Evolutionary conservation across 352 stramenopile genomes (phyloP).

Genomic region (Phytophthora hibernalis): DNA sequence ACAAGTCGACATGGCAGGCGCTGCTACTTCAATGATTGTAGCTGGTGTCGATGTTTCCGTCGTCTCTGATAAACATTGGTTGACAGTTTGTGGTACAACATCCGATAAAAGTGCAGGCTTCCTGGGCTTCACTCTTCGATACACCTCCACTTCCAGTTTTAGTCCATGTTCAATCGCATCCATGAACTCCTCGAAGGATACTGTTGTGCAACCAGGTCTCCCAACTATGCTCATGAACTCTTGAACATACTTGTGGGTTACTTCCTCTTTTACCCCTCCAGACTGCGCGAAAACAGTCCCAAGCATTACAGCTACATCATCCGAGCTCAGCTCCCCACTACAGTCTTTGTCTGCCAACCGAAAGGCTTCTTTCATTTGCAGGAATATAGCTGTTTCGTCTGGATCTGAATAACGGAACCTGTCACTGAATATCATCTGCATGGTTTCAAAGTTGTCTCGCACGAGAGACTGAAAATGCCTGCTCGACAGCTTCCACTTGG

Average conservation of each 20-base stretch:
- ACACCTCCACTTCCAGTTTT: slow-evolving; percentile 76
- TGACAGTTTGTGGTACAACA: background rate
- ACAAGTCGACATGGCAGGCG: background rate
- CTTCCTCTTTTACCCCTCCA: slow-evolving; percentile 64
- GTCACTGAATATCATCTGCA: slow-evolving; percentile 75
- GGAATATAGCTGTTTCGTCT: slow-evolving; percentile 78
- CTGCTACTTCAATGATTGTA: background rate
- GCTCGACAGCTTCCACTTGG: slow-evolving; percentile 62
- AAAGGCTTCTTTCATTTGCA: slow-evolving; percentile 88
- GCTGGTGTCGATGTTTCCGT: background rate
- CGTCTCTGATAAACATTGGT: background rate
- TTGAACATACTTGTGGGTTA: slow-evolving; percentile 72
- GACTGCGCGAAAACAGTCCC: slow-evolving; percentile 75
- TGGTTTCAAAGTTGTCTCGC: slow-evolving; percentile 74
- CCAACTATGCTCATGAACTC: slow-evolving; percentile 85
- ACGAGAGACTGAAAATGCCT: slow-evolving; percentile 59
- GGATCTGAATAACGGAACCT: slow-evolving; percentile 77
- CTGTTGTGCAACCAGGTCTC: slow-evolving; percentile 64
- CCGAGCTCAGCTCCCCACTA: slow-evolving; percentile 72
- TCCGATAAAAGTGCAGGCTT: background rate
- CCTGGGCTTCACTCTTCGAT: slow-evolving; percentile 28
- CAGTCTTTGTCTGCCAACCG: slow-evolving; percentile 74
- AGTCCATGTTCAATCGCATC: slow-evolving; percentile 70
- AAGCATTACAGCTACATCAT: slow-evolving; percentile 72
- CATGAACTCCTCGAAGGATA: slow-evolving; percentile 83